Evolutionary conservation across 2,329 filamentous ascomycete species (phyloP).

Genomic region (Colletotrichum lini): DNA sequence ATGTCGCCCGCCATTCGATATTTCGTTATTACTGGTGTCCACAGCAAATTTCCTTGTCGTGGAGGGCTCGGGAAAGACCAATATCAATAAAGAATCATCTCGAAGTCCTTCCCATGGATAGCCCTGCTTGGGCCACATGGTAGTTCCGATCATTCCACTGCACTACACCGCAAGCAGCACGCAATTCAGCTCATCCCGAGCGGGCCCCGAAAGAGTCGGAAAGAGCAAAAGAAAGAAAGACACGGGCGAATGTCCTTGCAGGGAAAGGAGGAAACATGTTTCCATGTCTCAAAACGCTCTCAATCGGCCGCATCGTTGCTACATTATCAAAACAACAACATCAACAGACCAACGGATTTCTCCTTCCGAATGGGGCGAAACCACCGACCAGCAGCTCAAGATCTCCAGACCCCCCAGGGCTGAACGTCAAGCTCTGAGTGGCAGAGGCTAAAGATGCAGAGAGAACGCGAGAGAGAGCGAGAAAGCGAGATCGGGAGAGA

Average conservation of each 20-base stretch:
- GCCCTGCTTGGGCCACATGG: slow-evolving; percentile 37
- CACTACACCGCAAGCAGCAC: background rate
- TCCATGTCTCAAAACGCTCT: slow-evolving; percentile 3
- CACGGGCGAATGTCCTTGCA: background rate
- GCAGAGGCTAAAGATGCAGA: slow-evolving; percentile 3
- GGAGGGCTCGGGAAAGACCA: background rate
- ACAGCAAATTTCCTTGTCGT: background rate
- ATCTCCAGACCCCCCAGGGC: background rate
- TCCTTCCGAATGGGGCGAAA: slow-evolving; percentile 20
- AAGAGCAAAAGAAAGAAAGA: too few relatives aligned
- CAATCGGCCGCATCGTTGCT: slow-evolving; percentile 21
- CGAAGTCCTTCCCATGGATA: slow-evolving; percentile 27
- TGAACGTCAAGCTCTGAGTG: slow-evolving; percentile 16
- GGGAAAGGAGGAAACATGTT: slow-evolving; percentile 12
- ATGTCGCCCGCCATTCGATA: background rate
- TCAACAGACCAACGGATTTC: background rate
- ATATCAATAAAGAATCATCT: slow-evolving; percentile 31
- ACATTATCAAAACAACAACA: slow-evolving; percentile 2
- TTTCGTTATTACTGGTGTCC: background rate
- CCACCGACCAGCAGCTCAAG: slow-evolving; percentile 17
- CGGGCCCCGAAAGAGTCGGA: background rate
- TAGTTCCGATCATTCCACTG: slow-evolving; percentile 15
- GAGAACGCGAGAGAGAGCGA: too few relatives aligned
- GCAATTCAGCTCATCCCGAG: slow-evolving; percentile 18
- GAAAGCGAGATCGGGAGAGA: too few relatives aligned